phyloP scores from a whole-genome alignment of 2,329 filamentous ascomycete species.

The Aspergillus sp. region DNA sequence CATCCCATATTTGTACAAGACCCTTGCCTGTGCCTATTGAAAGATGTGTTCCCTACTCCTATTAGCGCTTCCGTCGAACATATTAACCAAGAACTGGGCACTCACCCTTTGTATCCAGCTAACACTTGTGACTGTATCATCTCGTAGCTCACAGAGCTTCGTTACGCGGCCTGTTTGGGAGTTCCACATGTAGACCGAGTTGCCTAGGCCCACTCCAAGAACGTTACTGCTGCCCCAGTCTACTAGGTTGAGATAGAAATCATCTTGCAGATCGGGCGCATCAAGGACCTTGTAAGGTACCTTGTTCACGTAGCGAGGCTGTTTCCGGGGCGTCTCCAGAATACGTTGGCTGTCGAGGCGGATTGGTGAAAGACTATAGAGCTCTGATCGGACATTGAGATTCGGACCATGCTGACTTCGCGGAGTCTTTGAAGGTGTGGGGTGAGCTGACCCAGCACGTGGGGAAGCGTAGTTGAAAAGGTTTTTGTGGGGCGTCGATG shows the following conservation, averaged over 20 bases:
- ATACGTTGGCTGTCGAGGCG: slow-evolving; percentile 91
- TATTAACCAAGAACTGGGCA: slow-evolving; percentile 1
- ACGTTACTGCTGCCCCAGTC: slow-evolving; percentile 98
- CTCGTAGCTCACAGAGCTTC: slow-evolving; percentile 87
- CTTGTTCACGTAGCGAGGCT: slow-evolving; percentile 87
- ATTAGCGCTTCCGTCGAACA: slow-evolving; percentile 13
- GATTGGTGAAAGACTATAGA: slow-evolving; percentile 94
- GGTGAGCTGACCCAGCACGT: slow-evolving; percentile 72
- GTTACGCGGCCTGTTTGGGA: slow-evolving; percentile 87
- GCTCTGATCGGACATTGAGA: slow-evolving; percentile 83
- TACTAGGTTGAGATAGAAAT: slow-evolving; percentile 96
- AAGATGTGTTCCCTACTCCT: slow-evolving; percentile 74
- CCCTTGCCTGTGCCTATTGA: slow-evolving; percentile 94
- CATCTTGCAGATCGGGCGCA: slow-evolving; percentile 91
- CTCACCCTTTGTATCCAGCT: slow-evolving; percentile 89
- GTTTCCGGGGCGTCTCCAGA: slow-evolving; percentile 83
- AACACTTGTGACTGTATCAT: slow-evolving; percentile 94
- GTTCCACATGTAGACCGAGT: slow-evolving; percentile 98
- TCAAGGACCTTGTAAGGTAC: slow-evolving; percentile 98
- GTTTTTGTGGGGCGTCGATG: slow-evolving; percentile 96
- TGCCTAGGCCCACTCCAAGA: slow-evolving; percentile 86
- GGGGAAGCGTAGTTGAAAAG: slow-evolving; percentile 90
- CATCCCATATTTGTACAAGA: slow-evolving; percentile 96
- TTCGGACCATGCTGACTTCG: slow-evolving; percentile 86
- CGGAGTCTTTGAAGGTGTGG: slow-evolving; percentile 84